phyloP scores from a whole-genome alignment of 2,329 filamentous ascomycete species.

The Reticulascus tulasneorum region DNA sequence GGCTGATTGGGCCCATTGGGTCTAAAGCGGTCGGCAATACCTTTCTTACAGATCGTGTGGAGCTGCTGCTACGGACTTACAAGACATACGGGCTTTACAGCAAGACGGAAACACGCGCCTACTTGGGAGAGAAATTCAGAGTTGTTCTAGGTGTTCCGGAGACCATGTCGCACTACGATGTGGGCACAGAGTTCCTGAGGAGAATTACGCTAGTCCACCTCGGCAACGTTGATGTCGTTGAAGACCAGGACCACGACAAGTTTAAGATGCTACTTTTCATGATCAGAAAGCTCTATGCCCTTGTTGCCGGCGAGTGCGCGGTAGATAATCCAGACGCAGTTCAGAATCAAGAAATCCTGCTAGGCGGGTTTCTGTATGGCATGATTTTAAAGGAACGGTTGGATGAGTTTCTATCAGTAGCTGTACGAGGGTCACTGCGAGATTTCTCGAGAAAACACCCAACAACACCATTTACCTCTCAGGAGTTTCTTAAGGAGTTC shows the following conservation, averaged over 20 bases:
- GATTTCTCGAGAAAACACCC: conserved; percentile 54
- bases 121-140: conserved; percentile 87
- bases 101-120: conserved; percentile 75
- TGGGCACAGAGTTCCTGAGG: conserved; percentile 84
- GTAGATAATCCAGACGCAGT: conserved; percentile 96
- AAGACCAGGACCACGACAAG: conserved; percentile 83
- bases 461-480: conserved; percentile 70
- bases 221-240: conserved; percentile 78
- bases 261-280: conserved; percentile 93
- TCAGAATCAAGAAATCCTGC: conserved; percentile 90
- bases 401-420: conserved; percentile 73
- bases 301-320: conserved; percentile 88
- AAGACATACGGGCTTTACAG: conserved; percentile 84
- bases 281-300: conserved; percentile 89
- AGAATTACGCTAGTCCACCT: conserved; percentile 90
- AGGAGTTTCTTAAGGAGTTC: conserved; percentile 77
- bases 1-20: conserved; percentile 73
- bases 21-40: conserved; percentile 81
- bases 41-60: conserved; percentile 91
- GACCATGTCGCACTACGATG: conserved; percentile 81
- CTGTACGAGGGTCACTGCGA: conserved; percentile 47
- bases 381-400: conserved; percentile 94
- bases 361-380: conserved; percentile 90
- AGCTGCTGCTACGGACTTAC: conserved; percentile 88
- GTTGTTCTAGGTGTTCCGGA: conserved; percentile 80